These are phyloP conservation scores for Aspergillus phoenicis DNA, from an alignment of 2,329 filamentous ascomycete species.

Conservation along the genomic window DNA sequence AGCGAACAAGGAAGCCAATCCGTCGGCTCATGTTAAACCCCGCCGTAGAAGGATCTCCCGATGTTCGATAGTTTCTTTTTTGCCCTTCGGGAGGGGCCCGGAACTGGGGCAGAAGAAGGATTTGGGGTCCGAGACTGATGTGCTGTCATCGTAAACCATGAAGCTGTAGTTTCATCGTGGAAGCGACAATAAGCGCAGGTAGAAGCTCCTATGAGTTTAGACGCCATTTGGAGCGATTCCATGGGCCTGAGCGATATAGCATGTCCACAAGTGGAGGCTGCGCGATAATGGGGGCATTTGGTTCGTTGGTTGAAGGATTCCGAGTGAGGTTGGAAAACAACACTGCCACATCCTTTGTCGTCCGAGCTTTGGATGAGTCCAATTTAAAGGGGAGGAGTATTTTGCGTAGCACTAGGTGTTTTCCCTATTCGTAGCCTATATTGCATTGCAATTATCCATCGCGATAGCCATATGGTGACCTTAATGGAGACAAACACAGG, in stretches of 20 bases:
- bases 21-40: slow-evolving; percentile 1
- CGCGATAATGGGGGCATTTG: not conserved
- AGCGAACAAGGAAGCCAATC: slow-evolving; percentile 1
- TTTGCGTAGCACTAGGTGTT: too few relatives aligned
- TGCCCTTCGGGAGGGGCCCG: not conserved
- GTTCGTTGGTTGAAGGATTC: slow-evolving; percentile 7
- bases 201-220: not conserved
- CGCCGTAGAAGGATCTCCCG: slow-evolving; percentile 3
- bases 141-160: not conserved
- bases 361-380: slow-evolving; percentile 6
- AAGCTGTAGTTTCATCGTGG: not conserved
- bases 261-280: not conserved
- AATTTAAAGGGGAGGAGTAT: not conserved
- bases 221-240: not conserved
- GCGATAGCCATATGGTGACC: not conserved
- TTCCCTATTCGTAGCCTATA: too few relatives aligned
- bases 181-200: not conserved
- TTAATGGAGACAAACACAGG: too few relatives aligned
- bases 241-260: not conserved
- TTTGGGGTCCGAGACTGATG: not conserved
- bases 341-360: slow-evolving; percentile 11
- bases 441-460: not conserved
- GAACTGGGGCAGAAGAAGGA: slow-evolving; percentile 3
- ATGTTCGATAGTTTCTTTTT: not conserved
- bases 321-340: slow-evolving; percentile 2